phyloP scores from a whole-genome alignment of 768 basidiomycete genomes.

The Lentinula edodes region DNA sequence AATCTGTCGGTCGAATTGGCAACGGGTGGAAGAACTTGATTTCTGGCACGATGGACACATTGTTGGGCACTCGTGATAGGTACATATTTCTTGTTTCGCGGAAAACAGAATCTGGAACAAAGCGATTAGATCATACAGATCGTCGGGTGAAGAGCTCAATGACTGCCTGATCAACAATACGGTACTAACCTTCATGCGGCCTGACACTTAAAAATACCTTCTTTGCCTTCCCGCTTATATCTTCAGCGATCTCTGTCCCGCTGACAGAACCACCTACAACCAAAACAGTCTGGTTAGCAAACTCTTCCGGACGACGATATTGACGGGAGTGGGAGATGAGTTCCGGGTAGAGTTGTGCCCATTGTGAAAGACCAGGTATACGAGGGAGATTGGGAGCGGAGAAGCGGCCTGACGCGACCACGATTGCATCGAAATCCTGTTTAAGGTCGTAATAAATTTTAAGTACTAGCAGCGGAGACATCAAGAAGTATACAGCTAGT shows the following conservation, averaged over 20 bases:
- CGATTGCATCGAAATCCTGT: constrained; percentile 30
- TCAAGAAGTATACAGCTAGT: neutral
- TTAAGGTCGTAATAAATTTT: constrained; percentile 9
- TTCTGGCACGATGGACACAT: constrained; percentile 32
- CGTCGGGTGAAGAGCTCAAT: neutral
- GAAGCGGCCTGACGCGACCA: constrained; percentile 27
- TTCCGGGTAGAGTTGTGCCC: constrained; percentile 28
- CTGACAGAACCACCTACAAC: constrained; percentile 36
- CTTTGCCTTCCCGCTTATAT: constrained; percentile 24
- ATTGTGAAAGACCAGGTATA: constrained; percentile 27
- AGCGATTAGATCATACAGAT: neutral
- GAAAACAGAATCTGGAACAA: neutral
- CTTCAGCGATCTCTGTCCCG: constrained; percentile 9
- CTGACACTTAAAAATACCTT: constrained; percentile 28
- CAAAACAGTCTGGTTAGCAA: constrained; percentile 31
- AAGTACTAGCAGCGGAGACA: neutral
- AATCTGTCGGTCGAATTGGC: neutral
- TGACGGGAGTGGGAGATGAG: constrained; percentile 33
- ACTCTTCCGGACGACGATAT: constrained; percentile 34
- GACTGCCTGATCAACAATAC: no score
- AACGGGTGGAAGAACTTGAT: constrained; percentile 31
- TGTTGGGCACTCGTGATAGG: constrained; percentile 13
- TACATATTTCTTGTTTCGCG: neutral
- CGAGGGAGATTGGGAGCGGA: constrained; percentile 28
- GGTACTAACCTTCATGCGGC: constrained; percentile 7